Base-by-base conservation (phyloP, 805 yeast genomes). In the Starmerella geochares region DNA sequence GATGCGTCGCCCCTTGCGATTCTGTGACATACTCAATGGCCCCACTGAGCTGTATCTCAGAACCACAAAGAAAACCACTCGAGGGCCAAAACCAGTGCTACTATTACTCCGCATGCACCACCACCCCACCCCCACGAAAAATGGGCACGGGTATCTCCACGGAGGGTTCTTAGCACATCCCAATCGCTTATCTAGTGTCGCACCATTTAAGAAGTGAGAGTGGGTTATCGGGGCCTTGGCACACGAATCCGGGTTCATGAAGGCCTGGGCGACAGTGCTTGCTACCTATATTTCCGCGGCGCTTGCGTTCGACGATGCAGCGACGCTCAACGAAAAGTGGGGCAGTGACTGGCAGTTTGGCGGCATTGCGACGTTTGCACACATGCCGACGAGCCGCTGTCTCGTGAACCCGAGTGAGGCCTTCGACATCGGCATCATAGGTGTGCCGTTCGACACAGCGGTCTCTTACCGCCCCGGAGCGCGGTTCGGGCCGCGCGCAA, bases 391-490 rank as follows among this genome's bases (percentile, higher is more conserved):
- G 50, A 69, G 74, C 35, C 71, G 71, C 51, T 85, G 94, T 61
- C 70, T 84, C 42, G 74, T 62, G 19, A 46, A 59, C 64, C 75
- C 38, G 69, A 72, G 4, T 53, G 62, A 54, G 7, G 59, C 67
- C 1, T 86, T 72, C 57, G 94, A 85, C 58, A 74, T 85, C 44
- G 94, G 80, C 0, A 55, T 85, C 13, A 71, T 84, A 49, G 94
- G 94, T 4, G 81, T 82, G 1, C 94, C 94, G 0, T 85, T 84
- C 58, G 94, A 84, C 60, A 84, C 92, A 6, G 90, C 90, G 0
- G 80, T 80, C 0, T 74, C 87, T 0, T 84, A 79, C 63, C 71
- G 94, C 46, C 75, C 88, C 0, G 94, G 94, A 6, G 88, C 94
- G 2, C 67, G 94, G 48, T 84, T 84, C 65, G 94, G 94, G 2